A percentile compares a stretch with the other conserved stretches of the same genome.
phyloP scores from a whole-genome alignment of 2,329 filamentous ascomycete species.

The Monosporascus sp. region DNA sequence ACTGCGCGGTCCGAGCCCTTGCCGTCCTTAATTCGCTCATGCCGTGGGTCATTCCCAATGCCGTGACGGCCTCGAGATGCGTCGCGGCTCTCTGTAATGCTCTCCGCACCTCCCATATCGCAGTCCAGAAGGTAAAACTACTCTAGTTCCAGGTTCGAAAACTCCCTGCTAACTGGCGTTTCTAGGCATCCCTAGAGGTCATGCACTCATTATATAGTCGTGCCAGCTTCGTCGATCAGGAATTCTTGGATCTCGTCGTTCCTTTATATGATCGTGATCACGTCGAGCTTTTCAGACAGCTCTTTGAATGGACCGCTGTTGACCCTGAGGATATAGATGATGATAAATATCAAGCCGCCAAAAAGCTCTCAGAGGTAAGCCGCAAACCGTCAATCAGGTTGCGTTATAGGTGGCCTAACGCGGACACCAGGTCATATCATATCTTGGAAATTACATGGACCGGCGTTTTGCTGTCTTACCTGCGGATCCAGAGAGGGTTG shows the following conservation, averaged over 20 bases:
- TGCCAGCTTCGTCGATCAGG: constrained; percentile 66
- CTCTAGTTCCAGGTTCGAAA: not conserved
- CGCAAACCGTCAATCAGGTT: not conserved
- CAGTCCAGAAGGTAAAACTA: constrained; percentile 63
- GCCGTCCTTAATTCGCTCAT: constrained; percentile 73
- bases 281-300: constrained; percentile 63
- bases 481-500: constrained; percentile 43
- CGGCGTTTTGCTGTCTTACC: constrained; percentile 66
- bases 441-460: constrained; percentile 78
- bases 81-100: constrained; percentile 66
- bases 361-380: constrained; percentile 85
- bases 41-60: constrained; percentile 82
- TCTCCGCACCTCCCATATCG: constrained; percentile 63
- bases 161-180: constrained; percentile 4
- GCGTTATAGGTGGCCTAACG: constrained; percentile 5
- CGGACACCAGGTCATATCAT: constrained; percentile 65
- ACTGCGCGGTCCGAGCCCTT: constrained; percentile 70
- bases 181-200: constrained; percentile 72
- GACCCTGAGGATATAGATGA: constrained; percentile 82
- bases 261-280: constrained; percentile 72
- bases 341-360: constrained; percentile 84
- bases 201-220: constrained; percentile 78
- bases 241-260: constrained; percentile 71
- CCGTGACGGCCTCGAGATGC: constrained; percentile 65
- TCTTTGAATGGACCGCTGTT: constrained; percentile 76